Evolutionary conservation across 495 filamentous ascomycete genomes (phyloP).

Genomic region (Neohortaea acidophila): DNA sequence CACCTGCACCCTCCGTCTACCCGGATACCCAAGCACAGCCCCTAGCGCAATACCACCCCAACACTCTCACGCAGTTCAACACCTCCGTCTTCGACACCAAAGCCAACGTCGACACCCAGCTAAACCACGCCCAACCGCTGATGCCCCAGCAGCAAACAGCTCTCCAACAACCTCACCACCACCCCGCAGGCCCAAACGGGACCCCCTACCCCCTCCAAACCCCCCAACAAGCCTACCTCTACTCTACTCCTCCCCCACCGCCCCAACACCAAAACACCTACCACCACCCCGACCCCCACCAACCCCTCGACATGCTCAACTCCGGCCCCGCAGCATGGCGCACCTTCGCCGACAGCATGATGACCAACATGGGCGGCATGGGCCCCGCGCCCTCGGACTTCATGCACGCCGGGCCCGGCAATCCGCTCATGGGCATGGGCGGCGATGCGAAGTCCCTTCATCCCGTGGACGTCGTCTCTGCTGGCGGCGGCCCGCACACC

Average conservation of each 20-base stretch:
- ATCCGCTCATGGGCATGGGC: slow-evolving; percentile 1
- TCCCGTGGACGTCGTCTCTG: neutral
- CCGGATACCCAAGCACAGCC: neutral
- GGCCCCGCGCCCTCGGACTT: slow-evolving; percentile 19
- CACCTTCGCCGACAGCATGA: slow-evolving; percentile 14
- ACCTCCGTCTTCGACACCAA: neutral
- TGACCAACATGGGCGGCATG: slow-evolving; percentile 10
- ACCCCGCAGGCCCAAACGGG: too few relatives aligned
- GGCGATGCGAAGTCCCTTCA: neutral
- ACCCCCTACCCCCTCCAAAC: too few relatives aligned
- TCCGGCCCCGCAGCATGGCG: slow-evolving; percentile 11
- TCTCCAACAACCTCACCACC: too few relatives aligned
- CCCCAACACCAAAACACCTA: too few relatives aligned
- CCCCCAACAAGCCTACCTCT: too few relatives aligned
- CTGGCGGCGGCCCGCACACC: neutral
- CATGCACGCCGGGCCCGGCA: slow-evolving; percentile 13
- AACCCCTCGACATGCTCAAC: neutral
- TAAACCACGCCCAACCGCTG: neutral
- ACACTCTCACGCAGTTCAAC: neutral
- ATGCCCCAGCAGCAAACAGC: neutral
- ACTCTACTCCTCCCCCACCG: too few relatives aligned
- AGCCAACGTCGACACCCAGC: neutral
- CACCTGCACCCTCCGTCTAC: neutral
- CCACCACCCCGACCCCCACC: too few relatives aligned
- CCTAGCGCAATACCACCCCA: neutral